Base-by-base conservation (phyloP, 805 yeast genomes). In the Priceomyces carsonii region DNA sequence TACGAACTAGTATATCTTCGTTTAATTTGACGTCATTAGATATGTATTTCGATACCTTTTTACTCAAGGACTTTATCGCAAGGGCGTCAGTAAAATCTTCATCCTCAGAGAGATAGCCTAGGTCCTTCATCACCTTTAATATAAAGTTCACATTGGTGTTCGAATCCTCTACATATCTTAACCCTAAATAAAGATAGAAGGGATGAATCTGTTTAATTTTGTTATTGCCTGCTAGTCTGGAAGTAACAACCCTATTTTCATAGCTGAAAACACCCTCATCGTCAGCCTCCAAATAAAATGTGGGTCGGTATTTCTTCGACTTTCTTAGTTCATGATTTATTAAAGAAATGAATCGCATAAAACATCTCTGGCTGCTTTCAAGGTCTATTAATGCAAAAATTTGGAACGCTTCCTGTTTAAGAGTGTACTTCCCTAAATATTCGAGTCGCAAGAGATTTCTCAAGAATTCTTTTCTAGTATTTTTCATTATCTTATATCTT, bases 181-280 rank as follows among this genome's bases (percentile, higher is more conserved):
- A 23, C 10, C 44, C 44, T 29, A 40, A 8, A 18, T 33, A 36
- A 12, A 33, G 19, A 19, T 36, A 32, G 27, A 36, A 24, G n/a
- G 39, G 38, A n/a, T 24, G 22, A 13, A 37, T 32, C 18, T 15
- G 12, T 26, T 33, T 32, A 15, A 32, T 23, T 20, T 21, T 18
- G n/a, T 20, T 31, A 8, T 24, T 16, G 13, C 10, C 18, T n/a
- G 30, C 20, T 9, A 35, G 10, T 14, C 38, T 23, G 7, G 33
- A 17, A 15, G 27, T 28, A 14, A 27, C 19, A 21, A 37, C 7
- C 19, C 32, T 31, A 26, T 31, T 26, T 15, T 32, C 29, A 8
- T 9, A 15, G 8, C 25, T 20, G 5, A 23, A 14, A 7, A 22
- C 20, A 8, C 21, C 28, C 18, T 26, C 24, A 7, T 24, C 22